Conservation (phyloP, 306 rosid genomes). For the Quercus bicolor region DNA sequence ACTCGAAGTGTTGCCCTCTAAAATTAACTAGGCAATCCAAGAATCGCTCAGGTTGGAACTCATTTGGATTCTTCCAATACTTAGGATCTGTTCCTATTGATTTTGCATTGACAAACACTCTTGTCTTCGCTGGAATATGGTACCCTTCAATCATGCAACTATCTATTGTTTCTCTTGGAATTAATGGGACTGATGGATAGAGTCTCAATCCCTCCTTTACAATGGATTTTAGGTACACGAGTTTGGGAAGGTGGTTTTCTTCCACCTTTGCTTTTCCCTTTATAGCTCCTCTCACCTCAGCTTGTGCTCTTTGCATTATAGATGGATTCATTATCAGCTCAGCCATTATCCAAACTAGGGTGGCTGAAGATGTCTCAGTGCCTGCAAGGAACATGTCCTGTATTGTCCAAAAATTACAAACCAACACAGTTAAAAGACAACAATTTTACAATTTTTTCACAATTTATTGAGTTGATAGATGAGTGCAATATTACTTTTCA, state of each 20-base stretch:
- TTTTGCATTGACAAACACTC: constrained; percentile 13
- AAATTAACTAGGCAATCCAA: constrained; percentile 8
- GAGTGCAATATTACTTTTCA: too few species aligned
- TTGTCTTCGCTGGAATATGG: constrained; percentile 6
- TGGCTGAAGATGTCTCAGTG: constrained; percentile 17
- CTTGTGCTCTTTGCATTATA: constrained; percentile 10
- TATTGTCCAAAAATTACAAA: background rate
- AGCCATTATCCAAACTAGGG: constrained; percentile 29
- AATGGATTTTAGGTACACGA: constrained; percentile 6
- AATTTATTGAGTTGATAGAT: too few species aligned
- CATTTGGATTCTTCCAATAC: constrained; percentile 15
- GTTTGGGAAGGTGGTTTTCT: constrained; percentile 13
- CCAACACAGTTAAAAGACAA: too few species aligned
- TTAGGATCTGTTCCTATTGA: constrained; percentile 15
- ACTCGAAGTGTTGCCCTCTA: constrained; percentile 14
- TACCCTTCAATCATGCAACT: constrained; percentile 13
- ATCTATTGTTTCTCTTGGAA: constrained; percentile 13
- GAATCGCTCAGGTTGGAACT: constrained; percentile 23
- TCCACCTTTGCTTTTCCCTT: constrained; percentile 18
- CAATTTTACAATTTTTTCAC: too few species aligned
- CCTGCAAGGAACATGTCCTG: constrained; percentile 34
- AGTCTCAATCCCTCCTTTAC: constrained; percentile 21
- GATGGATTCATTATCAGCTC: constrained; percentile 26
- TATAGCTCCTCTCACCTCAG: constrained; percentile 21
- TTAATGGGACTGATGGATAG: constrained; percentile 10